Conservation (phyloP, 1,139 yeast species). For the Pneumocystis carinii region DNA sequence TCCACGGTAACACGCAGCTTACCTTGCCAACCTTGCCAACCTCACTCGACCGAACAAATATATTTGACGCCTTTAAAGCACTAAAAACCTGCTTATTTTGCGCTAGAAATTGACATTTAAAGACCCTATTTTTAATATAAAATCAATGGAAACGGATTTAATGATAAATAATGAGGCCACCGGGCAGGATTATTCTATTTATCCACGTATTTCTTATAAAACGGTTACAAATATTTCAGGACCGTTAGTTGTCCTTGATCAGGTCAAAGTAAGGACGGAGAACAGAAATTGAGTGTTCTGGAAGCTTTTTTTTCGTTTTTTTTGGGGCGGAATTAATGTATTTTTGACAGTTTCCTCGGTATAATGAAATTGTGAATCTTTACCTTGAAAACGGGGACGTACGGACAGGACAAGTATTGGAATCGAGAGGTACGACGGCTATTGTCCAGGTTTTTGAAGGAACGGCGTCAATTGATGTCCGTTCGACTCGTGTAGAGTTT, state of each 20-base stretch:
- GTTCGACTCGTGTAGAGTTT: constrained; percentile 91
- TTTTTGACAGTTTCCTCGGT: constrained; percentile 53
- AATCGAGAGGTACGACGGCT: constrained; percentile 92
- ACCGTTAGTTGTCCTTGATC: constrained; percentile 88
- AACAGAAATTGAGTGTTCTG: background rate
- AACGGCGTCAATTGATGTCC: constrained; percentile 93
- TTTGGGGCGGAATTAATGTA: background rate
- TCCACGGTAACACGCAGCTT: too few relatives aligned
- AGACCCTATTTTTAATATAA: background rate
- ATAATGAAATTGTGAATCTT: constrained; percentile 87
- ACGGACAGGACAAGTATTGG: constrained; percentile 96
- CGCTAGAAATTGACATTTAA: too few relatives aligned
- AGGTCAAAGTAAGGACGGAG: constrained; percentile 41
- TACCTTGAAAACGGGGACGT: constrained; percentile 88
- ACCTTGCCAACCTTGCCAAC: too few relatives aligned
- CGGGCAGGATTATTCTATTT: background rate
- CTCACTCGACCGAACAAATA: too few relatives aligned
- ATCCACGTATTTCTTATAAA: background rate
- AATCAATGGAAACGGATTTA: background rate
- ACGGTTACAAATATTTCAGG: constrained; percentile 35
- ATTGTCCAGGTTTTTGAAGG: constrained; percentile 68
- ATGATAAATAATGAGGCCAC: background rate
- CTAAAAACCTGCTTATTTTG: background rate
- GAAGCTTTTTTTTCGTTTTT: background rate
- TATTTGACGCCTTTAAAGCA: background rate